Base-by-base conservation (phyloP, 106 monocot genomes). In the Hemerocallis citrina region DNA sequence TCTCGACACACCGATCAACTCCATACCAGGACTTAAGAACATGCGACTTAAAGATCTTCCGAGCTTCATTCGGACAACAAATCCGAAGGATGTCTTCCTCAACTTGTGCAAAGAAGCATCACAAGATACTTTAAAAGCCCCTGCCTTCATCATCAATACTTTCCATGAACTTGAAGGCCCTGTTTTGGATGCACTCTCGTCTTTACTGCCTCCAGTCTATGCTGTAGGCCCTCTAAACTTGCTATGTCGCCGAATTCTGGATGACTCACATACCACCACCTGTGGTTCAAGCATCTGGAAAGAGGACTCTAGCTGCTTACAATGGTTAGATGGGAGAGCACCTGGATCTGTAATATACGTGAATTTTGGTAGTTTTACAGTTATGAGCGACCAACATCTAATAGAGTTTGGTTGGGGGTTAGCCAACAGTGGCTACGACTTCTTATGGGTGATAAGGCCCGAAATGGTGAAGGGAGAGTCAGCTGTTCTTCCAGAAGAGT, bases 401-500 rank as follows among this genome's bases (percentile, higher is more conserved):
- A 21, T 72, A 10, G 81, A 81, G 72, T 76, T 81, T 27, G 81
- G 76, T 12, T 81, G 81, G 81, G 81, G 76, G 28, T 36, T 81
- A 15, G 72, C 68, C 3, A 72, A 72, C 24, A 76, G 68, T 41
- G 59, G 52, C 1, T n/a, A 47, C 27, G 44, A 63, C 57, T 81
- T 81, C 58, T 14, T 81, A 28, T 81, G 81, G 81, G 57, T 81
- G 7, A 39, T 81, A 44, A 47, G 81, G 56, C 68, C 64, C 9
- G 69, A 79, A 31, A 44, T 80, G 11, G 70, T 75, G 25, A 65
- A 40, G 31, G 74, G 67, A n/a, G 64, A 77, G 6, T 10, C 51
- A 4, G 77, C 77, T 0, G 68, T 77, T 23, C 65, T 81, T 7
- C 76, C 77, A 1, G 17, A 55, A 37, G 81, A 77, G 61, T 73